Percentiles rank a stretch among this genome's conserved stretches.
These are phyloP conservation scores for Phytopythium delawarense DNA, from an alignment of 352 stramenopile genomes.

Conservation along the genomic window DNA sequence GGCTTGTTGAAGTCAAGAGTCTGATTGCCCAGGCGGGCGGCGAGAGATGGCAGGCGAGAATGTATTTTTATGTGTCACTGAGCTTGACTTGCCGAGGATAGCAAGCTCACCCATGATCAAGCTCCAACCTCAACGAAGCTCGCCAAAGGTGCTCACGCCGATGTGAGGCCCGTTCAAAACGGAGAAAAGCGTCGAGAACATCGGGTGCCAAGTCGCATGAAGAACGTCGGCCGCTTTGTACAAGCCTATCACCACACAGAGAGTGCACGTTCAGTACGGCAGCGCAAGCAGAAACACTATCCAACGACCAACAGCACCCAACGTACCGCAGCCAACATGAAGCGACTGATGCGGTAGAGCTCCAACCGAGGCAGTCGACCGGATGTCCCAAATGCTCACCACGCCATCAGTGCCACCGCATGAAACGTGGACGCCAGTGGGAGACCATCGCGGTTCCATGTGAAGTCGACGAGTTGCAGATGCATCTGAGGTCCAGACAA, in stretches of 20 bases:
- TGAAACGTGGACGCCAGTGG: not conserved
- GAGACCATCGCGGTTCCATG: not conserved
- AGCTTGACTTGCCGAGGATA: no score
- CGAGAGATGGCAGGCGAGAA: no score
- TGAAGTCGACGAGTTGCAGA: not conserved
- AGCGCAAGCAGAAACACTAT: not conserved
- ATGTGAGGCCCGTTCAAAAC: not conserved
- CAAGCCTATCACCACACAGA: not conserved
- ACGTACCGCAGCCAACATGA: not conserved
- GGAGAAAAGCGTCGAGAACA: not conserved
- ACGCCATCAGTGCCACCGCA: not conserved
- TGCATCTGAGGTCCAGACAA: not conserved
- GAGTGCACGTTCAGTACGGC: not conserved
- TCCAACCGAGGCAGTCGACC: not conserved
- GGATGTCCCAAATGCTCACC: not conserved
- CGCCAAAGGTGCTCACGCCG: not conserved
- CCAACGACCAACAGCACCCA: not conserved
- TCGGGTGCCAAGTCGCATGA: not conserved
- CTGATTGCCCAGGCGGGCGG: not conserved
- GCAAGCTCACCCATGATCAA: not conserved
- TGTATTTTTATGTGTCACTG: no score
- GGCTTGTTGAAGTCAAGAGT: not conserved
- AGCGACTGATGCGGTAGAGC: not conserved
- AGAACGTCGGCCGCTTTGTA: not conserved
- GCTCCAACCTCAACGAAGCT: not conserved